Evolutionary conservation across 169 alveolate species (phyloP).

Genomic region (Cryptosporidium sp.): DNA sequence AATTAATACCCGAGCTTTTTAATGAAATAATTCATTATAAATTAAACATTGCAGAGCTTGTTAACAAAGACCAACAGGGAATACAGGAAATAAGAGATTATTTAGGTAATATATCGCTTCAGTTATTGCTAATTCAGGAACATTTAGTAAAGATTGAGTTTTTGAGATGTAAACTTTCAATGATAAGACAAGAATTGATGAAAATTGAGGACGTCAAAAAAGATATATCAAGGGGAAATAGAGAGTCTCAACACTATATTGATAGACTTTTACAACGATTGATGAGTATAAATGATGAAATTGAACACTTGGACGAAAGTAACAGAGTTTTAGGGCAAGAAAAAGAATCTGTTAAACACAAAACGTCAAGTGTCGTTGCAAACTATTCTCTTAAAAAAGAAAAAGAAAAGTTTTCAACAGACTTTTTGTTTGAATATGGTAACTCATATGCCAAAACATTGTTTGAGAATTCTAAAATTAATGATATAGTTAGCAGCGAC

Average conservation of each 20-base stretch:
- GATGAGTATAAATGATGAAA: constrained; percentile 69
- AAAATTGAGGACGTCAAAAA: constrained; percentile 62
- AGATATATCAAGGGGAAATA: constrained; percentile 69
- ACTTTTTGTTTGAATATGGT: constrained; percentile 49
- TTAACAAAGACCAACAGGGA: constrained; percentile 62
- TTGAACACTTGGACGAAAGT: constrained; percentile 64
- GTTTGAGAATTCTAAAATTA: constrained; percentile 56
- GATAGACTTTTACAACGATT: constrained; percentile 58
- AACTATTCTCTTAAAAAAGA: constrained; percentile 30
- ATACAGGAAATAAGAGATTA: constrained; percentile 69
- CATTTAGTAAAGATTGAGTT: constrained; percentile 67
- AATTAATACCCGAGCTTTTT: constrained; percentile 64
- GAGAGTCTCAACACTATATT: constrained; percentile 64
- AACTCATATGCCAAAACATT: constrained; percentile 57
- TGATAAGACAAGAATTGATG: constrained; percentile 73
- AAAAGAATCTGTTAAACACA: constrained; percentile 7
- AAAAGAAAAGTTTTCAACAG: constrained; percentile 26
- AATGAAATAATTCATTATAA: constrained; percentile 62
- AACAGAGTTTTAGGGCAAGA: constrained; percentile 52
- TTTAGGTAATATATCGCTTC: constrained; percentile 62
- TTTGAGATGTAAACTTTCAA: constrained; percentile 66
- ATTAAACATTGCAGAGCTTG: constrained; percentile 63
- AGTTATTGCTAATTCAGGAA: constrained; percentile 57
- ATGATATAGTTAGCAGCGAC: constrained; percentile 30
- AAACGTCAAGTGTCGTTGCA: not conserved